Base-by-base conservation (phyloP, 345 rosid species). In the Leavenworthia alabamica region DNA sequence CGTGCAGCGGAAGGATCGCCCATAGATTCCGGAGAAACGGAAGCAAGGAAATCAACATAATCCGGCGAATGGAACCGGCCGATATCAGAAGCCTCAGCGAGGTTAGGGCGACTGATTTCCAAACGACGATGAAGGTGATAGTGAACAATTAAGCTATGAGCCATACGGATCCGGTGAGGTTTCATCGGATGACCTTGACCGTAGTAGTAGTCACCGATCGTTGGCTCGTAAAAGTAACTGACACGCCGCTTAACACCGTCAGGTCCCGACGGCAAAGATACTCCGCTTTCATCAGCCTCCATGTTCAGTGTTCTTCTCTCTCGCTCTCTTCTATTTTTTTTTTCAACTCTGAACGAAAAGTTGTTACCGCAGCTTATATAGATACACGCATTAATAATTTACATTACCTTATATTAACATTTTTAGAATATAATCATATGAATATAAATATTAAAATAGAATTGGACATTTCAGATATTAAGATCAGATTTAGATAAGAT, bases 121-220 rank as follows among this genome's bases (percentile, higher is more conserved):
- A 93, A 74, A 22, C 87, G 90, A 66, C 95, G 97, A 81, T 93
- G 97, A 74, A 93, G 99, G 42, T 79, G 59, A 71, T 93, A 93
- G 70, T 90, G 95, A 53, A 93, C 78, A 63, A 93, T 81, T 40
- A 93, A 77, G 67, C 84, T 86, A 74, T 93, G 99, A 46, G 99
- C 96, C 97, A 93, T 93, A 20, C 97, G 89, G 77, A 93, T 88
- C 69, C 99, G 83, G 71, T 90, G 97, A 68, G 99, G 99, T 73
- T 93, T 93, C 99, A 93, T 90, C 36, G 99, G 95, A 59, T 93
- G 99, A 15, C 92, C 89, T 66, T 90, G 96, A 26, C 97, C 97
- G 68, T 90, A 93, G 78, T 90, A 93, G 80, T 90, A 84, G 83
- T 93, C 81, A 33, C 99, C 99, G 76, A 93, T 88, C 29, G 99